phyloP scores from a whole-genome alignment of 108 stramenopile genomes.

The Cyclotella baltica region DNA sequence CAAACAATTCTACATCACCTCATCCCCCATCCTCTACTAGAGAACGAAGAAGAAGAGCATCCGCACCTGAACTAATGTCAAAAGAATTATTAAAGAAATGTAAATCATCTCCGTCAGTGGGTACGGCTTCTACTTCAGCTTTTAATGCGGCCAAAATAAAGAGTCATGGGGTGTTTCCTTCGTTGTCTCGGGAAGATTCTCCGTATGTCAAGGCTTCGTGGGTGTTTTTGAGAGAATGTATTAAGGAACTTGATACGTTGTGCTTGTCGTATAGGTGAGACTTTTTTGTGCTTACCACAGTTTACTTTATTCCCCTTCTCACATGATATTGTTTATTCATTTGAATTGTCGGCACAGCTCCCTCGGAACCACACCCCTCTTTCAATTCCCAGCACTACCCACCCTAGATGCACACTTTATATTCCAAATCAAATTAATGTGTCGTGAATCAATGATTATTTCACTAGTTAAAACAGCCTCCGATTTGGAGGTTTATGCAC shows the following conservation, averaged over 20 bases:
- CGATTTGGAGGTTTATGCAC: conserved; percentile 86
- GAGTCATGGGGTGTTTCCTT: conserved; percentile 58
- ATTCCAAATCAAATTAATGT: conserved; percentile 76
- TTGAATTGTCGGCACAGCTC: conserved; percentile 30
- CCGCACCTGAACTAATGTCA: conserved; percentile 44
- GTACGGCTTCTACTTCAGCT: conserved; percentile 36
- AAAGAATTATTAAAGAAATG: conserved; percentile 32
- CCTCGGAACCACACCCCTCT: conserved; percentile 62
- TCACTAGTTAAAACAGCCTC: conserved; percentile 79
- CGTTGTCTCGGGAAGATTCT: conserved; percentile 72
- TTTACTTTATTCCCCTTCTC: neutral
- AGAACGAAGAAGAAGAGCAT: conserved; percentile 22
- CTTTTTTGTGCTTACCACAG: neutral
- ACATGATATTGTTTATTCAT: neutral
- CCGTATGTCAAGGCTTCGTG: conserved; percentile 74
- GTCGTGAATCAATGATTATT: conserved; percentile 83
- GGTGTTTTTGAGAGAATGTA: conserved; percentile 66
- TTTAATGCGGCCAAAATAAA: conserved; percentile 41
- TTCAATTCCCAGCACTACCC: conserved; percentile 80
- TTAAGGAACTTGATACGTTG: conserved; percentile 73
- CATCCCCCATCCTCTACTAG: neutral
- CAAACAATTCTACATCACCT: conserved; percentile 59
- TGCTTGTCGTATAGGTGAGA: conserved; percentile 65
- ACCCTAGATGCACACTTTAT: conserved; percentile 89
- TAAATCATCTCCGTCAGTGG: conserved; percentile 50